phyloP scores from a whole-genome alignment of 2,329 filamentous ascomycete species.

The Davidsoniella virescens region DNA sequence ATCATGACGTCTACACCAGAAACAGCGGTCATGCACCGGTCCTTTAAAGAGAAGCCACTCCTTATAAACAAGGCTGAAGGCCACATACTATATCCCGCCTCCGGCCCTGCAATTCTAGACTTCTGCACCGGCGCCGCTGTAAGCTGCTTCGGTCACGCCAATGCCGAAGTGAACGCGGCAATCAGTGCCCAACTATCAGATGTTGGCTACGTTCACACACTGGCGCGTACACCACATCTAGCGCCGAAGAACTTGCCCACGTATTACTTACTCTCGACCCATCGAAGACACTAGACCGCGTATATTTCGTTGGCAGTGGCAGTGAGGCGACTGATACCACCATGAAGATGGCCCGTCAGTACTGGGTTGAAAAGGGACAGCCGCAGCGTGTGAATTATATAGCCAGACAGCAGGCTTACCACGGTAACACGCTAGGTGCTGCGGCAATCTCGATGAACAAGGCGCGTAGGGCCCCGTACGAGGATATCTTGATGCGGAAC shows the following conservation, averaged over 20 bases:
- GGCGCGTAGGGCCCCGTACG: constrained; percentile 18
- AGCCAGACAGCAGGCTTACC: constrained; percentile 29
- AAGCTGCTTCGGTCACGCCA: constrained; percentile 44
- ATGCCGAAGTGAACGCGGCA: constrained; percentile 37
- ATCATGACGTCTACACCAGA: neutral
- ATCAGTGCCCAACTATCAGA: constrained; percentile 35
- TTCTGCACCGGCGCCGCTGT: constrained; percentile 53
- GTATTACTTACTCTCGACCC: constrained; percentile 16
- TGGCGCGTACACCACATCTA: constrained; percentile 16
- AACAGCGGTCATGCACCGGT: constrained; percentile 3
- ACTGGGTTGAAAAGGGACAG: constrained; percentile 23
- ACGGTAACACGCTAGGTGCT: constrained; percentile 33
- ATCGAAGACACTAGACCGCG: constrained; percentile 15
- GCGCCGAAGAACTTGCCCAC: constrained; percentile 19
- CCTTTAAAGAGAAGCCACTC: neutral
- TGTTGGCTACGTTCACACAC: constrained; percentile 20
- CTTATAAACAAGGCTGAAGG: neutral
- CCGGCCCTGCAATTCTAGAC: constrained; percentile 35
- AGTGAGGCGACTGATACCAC: constrained; percentile 28
- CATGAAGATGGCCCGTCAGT: constrained; percentile 32
- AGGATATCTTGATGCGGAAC: constrained; percentile 16
- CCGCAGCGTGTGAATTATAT: constrained; percentile 26
- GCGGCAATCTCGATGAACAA: constrained; percentile 24
- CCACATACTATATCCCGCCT: neutral
- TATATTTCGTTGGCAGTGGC: constrained; percentile 12